These are phyloP conservation scores for Malassezia sympodialis DNA, from an alignment of 1,284 basidiomycete species.

Conservation along the genomic window DNA sequence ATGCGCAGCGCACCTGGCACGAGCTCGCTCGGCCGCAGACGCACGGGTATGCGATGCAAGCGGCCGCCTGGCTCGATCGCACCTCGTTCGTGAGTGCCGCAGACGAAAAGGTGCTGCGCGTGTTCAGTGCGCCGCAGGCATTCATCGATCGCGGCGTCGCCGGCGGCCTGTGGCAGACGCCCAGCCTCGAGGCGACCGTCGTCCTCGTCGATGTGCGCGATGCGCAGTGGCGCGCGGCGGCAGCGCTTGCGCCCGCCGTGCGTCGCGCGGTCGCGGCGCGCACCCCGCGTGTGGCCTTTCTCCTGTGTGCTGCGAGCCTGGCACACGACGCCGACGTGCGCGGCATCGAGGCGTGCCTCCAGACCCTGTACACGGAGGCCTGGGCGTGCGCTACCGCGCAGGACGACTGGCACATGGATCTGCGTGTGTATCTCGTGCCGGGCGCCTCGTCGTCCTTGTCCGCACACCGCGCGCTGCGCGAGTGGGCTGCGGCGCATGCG, in stretches of 20 bases:
- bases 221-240: not conserved
- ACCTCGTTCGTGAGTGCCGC: slow-evolving; percentile 41
- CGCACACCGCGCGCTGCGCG: not conserved
- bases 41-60: slow-evolving; percentile 40
- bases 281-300: not conserved
- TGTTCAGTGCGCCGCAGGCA: slow-evolving; percentile 36
- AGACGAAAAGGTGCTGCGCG: slow-evolving; percentile 46
- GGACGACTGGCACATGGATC: slow-evolving; percentile 25
- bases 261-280: not conserved
- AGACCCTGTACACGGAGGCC: slow-evolving; percentile 34
- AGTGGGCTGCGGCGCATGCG: slow-evolving; percentile 1
- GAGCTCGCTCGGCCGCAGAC: slow-evolving; percentile 46
- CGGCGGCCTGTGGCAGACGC: slow-evolving; percentile 1
- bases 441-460: not conserved
- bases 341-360: slow-evolving; percentile 32
- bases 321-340: slow-evolving; percentile 17
- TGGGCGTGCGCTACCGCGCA: slow-evolving; percentile 32
- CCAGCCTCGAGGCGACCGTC: not conserved
- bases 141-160: slow-evolving; percentile 29
- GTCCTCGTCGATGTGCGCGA: not conserved
- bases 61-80: slow-evolving; percentile 37
- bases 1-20: slow-evolving; percentile 26
- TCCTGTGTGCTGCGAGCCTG: not conserved
- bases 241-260: not conserved
- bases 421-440: slow-evolving; percentile 31